These are phyloP conservation scores for Tylopilus vinaceipallidus DNA, from an alignment of 768 basidiomycete genomes.

Conservation along the genomic window DNA sequence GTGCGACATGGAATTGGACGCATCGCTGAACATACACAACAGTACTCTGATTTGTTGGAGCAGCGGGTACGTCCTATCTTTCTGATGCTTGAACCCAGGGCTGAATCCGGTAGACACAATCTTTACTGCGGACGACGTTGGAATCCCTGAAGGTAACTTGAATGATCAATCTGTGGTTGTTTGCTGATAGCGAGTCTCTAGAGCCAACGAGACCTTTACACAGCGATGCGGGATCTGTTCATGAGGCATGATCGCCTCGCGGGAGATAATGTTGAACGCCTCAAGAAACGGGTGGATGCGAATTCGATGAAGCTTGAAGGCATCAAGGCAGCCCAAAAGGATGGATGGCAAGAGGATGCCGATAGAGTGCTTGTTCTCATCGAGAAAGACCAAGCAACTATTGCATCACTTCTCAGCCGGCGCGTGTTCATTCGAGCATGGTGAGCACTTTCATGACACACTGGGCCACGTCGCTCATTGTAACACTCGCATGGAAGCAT, in stretches of 20 bases:
- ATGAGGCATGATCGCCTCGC: conserved; percentile 87
- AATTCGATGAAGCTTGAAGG: conserved; percentile 76
- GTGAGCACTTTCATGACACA: conserved; percentile 40
- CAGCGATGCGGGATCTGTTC: conserved; percentile 85
- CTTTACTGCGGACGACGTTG: conserved; percentile 63
- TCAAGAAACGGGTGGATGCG: conserved; percentile 82
- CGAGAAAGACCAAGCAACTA: conserved; percentile 84
- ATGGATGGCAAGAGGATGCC: conserved; percentile 83
- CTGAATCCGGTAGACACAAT: conserved; percentile 49
- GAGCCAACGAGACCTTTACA: conserved; percentile 81
- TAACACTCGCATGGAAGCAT: conserved; percentile 48
- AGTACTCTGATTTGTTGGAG: conserved; percentile 73
- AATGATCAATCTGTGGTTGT: background rate
- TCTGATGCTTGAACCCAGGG: background rate
- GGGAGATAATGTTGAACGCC: conserved; percentile 80
- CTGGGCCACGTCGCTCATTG: conserved; percentile 4
- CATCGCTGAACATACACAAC: conserved; percentile 66
- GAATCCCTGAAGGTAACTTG: conserved; percentile 69
- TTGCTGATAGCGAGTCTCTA: conserved; percentile 31
- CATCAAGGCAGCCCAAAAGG: conserved; percentile 66
- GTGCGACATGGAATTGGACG: conserved; percentile 68
- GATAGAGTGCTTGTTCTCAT: conserved; percentile 70
- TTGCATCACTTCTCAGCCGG: conserved; percentile 69
- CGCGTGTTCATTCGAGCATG: conserved; percentile 86
- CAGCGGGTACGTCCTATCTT: conserved; percentile 51